phyloP scores from a whole-genome alignment of 176 grass and related monocot species.

The bread wheat (Triticum aestivum) region IWGSC_CS_RefSeq_v2.1 NC_057801.1:476238088-476238587 shows the following conservation, averaged over 20 bases:
- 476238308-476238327: constrained; percentile 88
- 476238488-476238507: constrained; percentile 92
- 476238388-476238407: constrained; percentile 99
- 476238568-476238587: constrained; percentile 92
- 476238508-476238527: constrained; percentile 94
- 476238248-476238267: constrained; percentile 82
- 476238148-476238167: constrained; percentile 95
- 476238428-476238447: constrained; percentile 14
- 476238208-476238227: background rate
- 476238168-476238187: constrained; percentile 49
- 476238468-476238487: constrained; percentile 11
- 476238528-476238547: constrained; percentile 93
- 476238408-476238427: constrained; percentile 29
- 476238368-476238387: constrained; percentile 91
- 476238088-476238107: constrained; percentile 84
- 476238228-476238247: background rate
- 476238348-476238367: constrained; percentile 89
- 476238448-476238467: constrained; percentile 18
- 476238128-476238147: constrained; percentile 96
- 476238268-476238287: constrained; percentile 93
- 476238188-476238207: constrained; percentile 20
- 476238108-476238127: constrained; percentile 97
- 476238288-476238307: constrained; percentile 84
- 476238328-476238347: constrained; percentile 93
- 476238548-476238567: constrained; percentile 91